A percentile compares a stretch with the other conserved stretches of the same genome.
Conservation (phyloP, 2,329 filamentous ascomycete species). For the Botrytis paeoniae region DNA sequence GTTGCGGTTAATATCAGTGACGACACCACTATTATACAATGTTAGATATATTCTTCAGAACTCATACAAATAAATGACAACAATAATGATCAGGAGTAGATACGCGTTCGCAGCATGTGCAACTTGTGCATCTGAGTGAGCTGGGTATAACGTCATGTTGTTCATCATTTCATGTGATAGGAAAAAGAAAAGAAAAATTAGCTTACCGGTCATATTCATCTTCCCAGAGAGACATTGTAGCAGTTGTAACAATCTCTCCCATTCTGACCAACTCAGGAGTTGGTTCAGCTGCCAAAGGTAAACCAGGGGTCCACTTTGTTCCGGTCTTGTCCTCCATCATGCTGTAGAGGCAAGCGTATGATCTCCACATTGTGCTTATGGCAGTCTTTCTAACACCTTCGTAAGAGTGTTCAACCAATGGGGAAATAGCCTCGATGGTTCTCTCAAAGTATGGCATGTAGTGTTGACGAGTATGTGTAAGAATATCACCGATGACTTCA, state of each 20-base stretch:
- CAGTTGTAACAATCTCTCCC: conserved; percentile 78
- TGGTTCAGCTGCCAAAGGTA: conserved; percentile 79
- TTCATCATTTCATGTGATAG: conserved; percentile 67
- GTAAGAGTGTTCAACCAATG: conserved; percentile 82
- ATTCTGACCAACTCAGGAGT: conserved; percentile 78
- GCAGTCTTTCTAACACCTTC: conserved; percentile 92
- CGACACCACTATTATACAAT: conserved; percentile 42
- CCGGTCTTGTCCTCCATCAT: conserved; percentile 76
- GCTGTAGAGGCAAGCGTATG: conserved; percentile 86
- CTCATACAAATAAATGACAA: conserved; percentile 18
- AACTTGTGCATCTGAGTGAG: conserved; percentile 94
- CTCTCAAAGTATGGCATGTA: conserved; percentile 85
- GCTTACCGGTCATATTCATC: conserved; percentile 94
- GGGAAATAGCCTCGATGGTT: conserved; percentile 76
- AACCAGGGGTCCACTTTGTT: conserved; percentile 83
- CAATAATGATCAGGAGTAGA: conserved; percentile 40
- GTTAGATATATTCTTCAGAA: conserved; percentile 24
- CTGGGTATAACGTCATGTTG: conserved; percentile 91
- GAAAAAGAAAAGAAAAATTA: conserved; percentile 25
- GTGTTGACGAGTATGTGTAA: conserved; percentile 77
- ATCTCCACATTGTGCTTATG: conserved; percentile 87
- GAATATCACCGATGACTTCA: conserved; percentile 89
- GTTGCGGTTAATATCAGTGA: conserved; percentile 94
- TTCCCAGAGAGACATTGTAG: conserved; percentile 80
- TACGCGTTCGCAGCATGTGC: conserved; percentile 88